Evolutionary conservation across 2,329 filamentous ascomycete genomes (phyloP).

Genomic region (Chrysoporthe austroafricana): DNA sequence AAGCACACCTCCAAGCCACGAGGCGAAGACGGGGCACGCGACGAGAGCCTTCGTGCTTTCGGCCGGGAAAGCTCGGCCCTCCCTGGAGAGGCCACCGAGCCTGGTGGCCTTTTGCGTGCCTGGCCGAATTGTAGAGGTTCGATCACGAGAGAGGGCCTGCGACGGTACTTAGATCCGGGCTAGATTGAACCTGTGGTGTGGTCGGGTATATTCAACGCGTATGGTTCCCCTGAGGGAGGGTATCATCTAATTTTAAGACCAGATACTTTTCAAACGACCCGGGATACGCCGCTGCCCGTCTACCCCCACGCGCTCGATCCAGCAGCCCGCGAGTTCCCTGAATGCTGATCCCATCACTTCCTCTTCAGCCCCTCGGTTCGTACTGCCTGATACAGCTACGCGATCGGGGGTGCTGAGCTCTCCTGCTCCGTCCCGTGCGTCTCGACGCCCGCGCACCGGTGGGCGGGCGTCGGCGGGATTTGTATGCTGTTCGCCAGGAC

Average conservation of each 20-base stretch:
- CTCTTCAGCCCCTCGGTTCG: neutral
- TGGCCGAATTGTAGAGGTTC: neutral
- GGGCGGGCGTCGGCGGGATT: neutral
- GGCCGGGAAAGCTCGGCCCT: neutral
- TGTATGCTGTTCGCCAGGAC: neutral
- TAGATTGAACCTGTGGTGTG: neutral
- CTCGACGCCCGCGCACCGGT: neutral
- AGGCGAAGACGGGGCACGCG: neutral
- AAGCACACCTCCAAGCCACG: neutral
- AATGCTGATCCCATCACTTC: neutral
- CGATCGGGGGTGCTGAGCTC: neutral
- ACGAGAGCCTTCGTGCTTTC: neutral
- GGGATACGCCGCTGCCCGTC: neutral
- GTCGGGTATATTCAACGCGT: slow-evolving; percentile 4
- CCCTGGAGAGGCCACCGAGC: neutral
- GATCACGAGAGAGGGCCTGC: neutral
- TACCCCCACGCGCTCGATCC: neutral
- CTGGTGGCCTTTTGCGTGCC: neutral
- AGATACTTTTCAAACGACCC: neutral
- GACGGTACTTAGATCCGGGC: neutral
- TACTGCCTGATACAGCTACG: neutral
- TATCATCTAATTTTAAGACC: slow-evolving; percentile 24
- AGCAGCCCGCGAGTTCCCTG: neutral
- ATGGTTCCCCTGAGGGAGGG: slow-evolving; percentile 26
- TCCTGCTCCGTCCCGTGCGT: neutral